These are phyloP conservation scores for Ogataea glucozyma DNA, from an alignment of 805 yeast species.

Conservation along the genomic window DNA sequence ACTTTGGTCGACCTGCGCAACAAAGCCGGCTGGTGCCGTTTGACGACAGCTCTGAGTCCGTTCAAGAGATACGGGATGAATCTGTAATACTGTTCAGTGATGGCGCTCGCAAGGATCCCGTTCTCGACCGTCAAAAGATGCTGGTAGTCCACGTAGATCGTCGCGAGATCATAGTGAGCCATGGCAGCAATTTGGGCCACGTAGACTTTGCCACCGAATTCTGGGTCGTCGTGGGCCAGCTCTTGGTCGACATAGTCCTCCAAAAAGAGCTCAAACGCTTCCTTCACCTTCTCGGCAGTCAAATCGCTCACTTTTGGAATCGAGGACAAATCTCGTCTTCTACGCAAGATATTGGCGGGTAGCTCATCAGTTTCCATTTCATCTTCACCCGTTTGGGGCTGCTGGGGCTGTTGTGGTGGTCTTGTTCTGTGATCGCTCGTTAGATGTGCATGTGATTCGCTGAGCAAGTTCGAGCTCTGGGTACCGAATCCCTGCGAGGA, in stretches of 20 bases:
- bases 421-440: conserved; percentile 16
- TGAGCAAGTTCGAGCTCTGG: conserved; percentile 27
- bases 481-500: conserved; percentile 29
- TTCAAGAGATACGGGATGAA: conserved; percentile 81
- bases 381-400: conserved; percentile 18
- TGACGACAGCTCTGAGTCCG: conserved; percentile 73
- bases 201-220: conserved; percentile 60
- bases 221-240: conserved; percentile 36
- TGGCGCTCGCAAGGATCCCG: conserved; percentile 87
- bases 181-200: conserved; percentile 79
- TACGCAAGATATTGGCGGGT: conserved; percentile 34
- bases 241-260: conserved; percentile 58
- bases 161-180: conserved; percentile 70
- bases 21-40: conserved; percentile 72
- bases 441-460: conserved; percentile 30
- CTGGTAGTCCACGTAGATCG: conserved; percentile 82
- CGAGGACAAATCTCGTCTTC: conserved; percentile 60
- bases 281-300: conserved; percentile 92
- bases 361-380: conserved; percentile 31
- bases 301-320: conserved; percentile 87
- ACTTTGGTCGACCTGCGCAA: conserved; percentile 46
- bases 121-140: conserved; percentile 76
- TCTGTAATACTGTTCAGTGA: conserved; percentile 88
- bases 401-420: conserved; percentile 12
- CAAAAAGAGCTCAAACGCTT: conserved; percentile 82